Conservation (phyloP, 192 early-diverging fungal genomes). For the Umbelopsis isabellina region DNA sequence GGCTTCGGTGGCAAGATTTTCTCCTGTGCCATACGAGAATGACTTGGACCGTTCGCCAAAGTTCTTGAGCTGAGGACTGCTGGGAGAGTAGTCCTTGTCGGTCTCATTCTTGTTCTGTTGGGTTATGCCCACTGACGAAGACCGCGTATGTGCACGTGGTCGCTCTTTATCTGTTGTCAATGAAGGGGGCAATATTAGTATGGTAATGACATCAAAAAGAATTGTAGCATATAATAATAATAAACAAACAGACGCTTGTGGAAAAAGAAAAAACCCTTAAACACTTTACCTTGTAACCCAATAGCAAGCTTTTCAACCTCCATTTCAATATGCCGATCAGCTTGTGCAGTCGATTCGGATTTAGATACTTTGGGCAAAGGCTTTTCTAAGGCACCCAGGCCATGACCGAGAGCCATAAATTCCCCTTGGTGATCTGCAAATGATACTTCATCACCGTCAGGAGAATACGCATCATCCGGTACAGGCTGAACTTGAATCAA, state of each 20-base stretch:
- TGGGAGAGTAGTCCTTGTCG: neutral
- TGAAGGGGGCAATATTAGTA: neutral
- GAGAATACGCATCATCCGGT: constrained; percentile 9
- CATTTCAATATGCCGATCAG: constrained; percentile 12
- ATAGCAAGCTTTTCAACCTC: constrained; percentile 14
- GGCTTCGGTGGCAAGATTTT: constrained; percentile 6
- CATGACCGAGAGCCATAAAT: constrained; percentile 9
- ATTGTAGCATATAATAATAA: neutral
- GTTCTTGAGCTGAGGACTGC: neutral
- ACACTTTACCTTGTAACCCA: neutral
- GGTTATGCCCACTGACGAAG: constrained; percentile 40
- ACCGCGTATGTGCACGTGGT: neutral
- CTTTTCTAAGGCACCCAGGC: neutral
- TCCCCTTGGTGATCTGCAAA: constrained; percentile 6
- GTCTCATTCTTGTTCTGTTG: constrained; percentile 31
- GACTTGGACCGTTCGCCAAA: constrained; percentile 14
- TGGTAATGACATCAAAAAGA: constrained; percentile 7
- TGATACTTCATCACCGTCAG: constrained; percentile 16
- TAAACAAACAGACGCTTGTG: neutral
- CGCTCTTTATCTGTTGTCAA: neutral
- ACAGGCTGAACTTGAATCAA: constrained; percentile 19
- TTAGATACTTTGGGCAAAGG: constrained; percentile 3
- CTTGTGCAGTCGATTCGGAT: neutral
- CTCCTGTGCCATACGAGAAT: constrained; percentile 12
- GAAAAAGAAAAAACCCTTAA: neutral